Evolutionary conservation across 208 protist genomes (phyloP), one percentile per base, ranked within the genome.

Genomic region (Crithidia bombi): DNA sequence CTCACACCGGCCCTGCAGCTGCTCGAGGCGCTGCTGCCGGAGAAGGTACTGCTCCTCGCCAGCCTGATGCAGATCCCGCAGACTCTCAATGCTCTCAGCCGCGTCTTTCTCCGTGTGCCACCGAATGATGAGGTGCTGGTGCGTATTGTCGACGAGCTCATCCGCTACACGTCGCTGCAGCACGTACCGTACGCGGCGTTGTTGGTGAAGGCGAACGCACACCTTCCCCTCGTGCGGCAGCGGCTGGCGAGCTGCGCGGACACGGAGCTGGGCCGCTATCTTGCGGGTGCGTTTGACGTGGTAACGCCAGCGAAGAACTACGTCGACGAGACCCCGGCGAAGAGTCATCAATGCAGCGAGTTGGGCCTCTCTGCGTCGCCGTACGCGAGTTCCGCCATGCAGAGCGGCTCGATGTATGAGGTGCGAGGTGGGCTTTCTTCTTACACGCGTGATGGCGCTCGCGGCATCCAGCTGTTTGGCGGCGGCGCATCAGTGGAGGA

Each of bases 61-160:
- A 43, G 46, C 36, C 64, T 73, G 7, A 38, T 77, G 69, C 62
- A 73, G 50, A 65, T 52, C 9, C 68, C 66, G 25, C 59, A 55
- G 14, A 78, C 90, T 10, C 70, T 87, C 47, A 92, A 93, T 58
- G 67, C 75, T 0, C 74, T 93, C 7, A 87, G 90, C n/a, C 83
- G 85, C 11, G 73, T 95, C 11, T 64, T 86, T 32, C 79, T 95
- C 38, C 84, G 83, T 25, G 50, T 95, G 26, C 32, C 63, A 1
- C 49, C 73, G 5, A 28, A 38, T 7, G 81, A 83, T 3, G 74
- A 78, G 14, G 67, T 82, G 5, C 23, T 80, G 50, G 83, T 80
- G 39, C 73, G 88, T 1, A 65, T 91, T 10, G 65, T 79, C 6
- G 56, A 80, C 44, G 44, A 77, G 21, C 68, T 87, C 11, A 64